Percentiles rank a stretch among this genome's conserved stretches.
Conservation (phyloP, 768 basidiomycete genomes). For the Strobilomyces dryophilus region DNA sequence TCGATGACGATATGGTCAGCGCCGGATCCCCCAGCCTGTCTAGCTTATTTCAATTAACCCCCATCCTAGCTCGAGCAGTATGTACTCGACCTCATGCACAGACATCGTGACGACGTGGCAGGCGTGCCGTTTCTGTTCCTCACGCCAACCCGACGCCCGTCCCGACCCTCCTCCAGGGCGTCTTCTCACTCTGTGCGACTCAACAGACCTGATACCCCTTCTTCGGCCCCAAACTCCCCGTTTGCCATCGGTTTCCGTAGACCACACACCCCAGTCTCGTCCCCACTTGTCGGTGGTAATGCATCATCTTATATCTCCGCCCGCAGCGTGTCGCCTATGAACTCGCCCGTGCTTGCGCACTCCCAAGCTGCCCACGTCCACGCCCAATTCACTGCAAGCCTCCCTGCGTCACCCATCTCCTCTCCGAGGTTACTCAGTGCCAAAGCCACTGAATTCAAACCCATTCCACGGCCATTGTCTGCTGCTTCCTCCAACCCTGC, state of each 20-base stretch:
- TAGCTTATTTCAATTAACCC: slow-evolving; percentile 15
- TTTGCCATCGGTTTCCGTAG: slow-evolving; percentile 69
- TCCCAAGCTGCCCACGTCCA: slow-evolving; percentile 51
- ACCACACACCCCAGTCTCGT: slow-evolving; percentile 76
- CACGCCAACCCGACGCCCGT: slow-evolving; percentile 75
- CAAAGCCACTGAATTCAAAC: slow-evolving; percentile 87
- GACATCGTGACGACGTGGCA: slow-evolving; percentile 81
- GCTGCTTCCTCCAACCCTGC: slow-evolving; percentile 57
- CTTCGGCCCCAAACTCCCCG: slow-evolving; percentile 72
- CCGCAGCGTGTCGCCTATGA: slow-evolving; percentile 52
- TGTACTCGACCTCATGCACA: slow-evolving; percentile 94
- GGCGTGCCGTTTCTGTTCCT: slow-evolving; percentile 81
- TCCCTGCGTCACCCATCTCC: slow-evolving; percentile 79
- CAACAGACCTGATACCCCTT: slow-evolving; percentile 74
- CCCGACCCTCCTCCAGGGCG: slow-evolving; percentile 77
- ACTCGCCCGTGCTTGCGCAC: slow-evolving; percentile 62
- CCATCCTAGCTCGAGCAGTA: slow-evolving; percentile 70
- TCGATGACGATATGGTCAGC: slow-evolving; percentile 67
- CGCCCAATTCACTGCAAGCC: slow-evolving; percentile 71
- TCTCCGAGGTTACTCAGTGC: slow-evolving; percentile 86
- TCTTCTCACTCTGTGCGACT: slow-evolving; percentile 65
- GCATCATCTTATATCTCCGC: slow-evolving; percentile 54
- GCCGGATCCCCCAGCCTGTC: slow-evolving; percentile 7
- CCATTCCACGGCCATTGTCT: slow-evolving; percentile 75
- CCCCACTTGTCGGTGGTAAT: slow-evolving; percentile 64